A percentile compares a stretch with the other conserved stretches of the same genome.
phyloP scores from a whole-genome alignment of 768 basidiomycete genomes.

The Coprinellus micaceus region DNA sequence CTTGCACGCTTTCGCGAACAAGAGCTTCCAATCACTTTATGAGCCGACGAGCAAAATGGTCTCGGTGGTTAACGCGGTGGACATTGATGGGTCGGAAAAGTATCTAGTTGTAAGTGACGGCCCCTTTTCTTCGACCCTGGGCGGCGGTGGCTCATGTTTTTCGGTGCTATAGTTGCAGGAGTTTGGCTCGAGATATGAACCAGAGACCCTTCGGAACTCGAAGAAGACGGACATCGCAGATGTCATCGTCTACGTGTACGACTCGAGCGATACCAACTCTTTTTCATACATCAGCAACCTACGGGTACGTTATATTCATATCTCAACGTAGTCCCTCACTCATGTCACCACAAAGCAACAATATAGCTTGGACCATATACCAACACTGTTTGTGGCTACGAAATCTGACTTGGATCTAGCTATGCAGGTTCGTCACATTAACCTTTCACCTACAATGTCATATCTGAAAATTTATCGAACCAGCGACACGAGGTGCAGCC shows the following conservation, averaged over 20 bases:
- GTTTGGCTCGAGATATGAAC: conserved; percentile 93
- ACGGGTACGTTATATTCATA: conserved; percentile 50
- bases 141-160: background rate
- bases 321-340: background rate
- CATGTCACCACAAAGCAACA: conserved; percentile 69
- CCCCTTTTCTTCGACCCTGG: background rate
- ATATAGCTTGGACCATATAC: conserved; percentile 92
- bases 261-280: conserved; percentile 97
- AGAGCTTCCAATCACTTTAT: conserved; percentile 68
- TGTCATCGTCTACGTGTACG: conserved; percentile 93
- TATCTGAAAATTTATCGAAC: background rate
- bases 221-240: conserved; percentile 93
- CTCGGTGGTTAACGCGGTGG: conserved; percentile 92
- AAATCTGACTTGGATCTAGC: conserved; percentile 98
- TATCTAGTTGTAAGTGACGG: conserved; percentile 88
- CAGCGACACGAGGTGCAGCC: conserved; percentile 98
- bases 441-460: conserved; percentile 5
- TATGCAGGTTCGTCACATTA: conserved; percentile 59
- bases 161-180: conserved; percentile 73
- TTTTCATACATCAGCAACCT: conserved; percentile 98
- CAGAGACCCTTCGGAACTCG: conserved; percentile 80
- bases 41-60: conserved; percentile 89
- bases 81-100: conserved; percentile 92
- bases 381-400: conserved; percentile 96
- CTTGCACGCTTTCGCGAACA: conserved; percentile 80